A percentile compares a stretch with the other conserved stretches of the same genome.
Conservation (phyloP, 2,329 filamentous ascomycete genomes). For the Decorospora gaudefroyi region DNA sequence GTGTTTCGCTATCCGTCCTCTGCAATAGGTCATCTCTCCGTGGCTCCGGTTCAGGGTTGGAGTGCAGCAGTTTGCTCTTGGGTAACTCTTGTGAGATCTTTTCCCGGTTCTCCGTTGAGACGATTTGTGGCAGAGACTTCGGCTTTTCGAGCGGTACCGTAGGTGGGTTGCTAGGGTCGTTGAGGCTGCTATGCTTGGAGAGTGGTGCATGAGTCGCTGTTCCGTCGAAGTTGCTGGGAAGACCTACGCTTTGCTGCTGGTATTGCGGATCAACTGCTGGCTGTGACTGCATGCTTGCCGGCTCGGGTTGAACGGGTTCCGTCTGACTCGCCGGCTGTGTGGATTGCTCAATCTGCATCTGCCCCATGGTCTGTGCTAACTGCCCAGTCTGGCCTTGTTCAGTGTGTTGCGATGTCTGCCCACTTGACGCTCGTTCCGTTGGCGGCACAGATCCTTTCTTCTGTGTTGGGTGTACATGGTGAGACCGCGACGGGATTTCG, state of each 20-base stretch:
- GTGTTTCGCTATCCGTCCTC: constrained; percentile 50
- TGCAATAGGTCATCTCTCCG: constrained; percentile 26
- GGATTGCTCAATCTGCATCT: constrained; percentile 11
- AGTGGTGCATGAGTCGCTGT: constrained; percentile 39
- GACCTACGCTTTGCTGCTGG: constrained; percentile 53
- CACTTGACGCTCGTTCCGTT: constrained; percentile 5
- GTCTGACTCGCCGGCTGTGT: constrained; percentile 9
- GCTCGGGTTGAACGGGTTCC: constrained; percentile 9
- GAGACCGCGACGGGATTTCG: constrained; percentile 61
- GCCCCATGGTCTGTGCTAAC: constrained; percentile 7
- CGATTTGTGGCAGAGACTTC: constrained; percentile 8
- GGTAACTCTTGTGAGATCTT: constrained; percentile 28
- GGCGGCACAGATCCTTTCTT: constrained; percentile 11
- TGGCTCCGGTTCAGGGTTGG: constrained; percentile 28
- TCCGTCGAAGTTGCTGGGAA: constrained; percentile 59
- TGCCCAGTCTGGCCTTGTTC: not conserved
- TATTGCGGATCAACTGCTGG: constrained; percentile 12
- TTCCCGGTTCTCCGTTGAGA: constrained; percentile 13
- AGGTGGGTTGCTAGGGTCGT: constrained; percentile 10
- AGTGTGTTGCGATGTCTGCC: no score
- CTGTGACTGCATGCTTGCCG: constrained; percentile 8
- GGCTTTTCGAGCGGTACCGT: constrained; percentile 13
- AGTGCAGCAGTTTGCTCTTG: constrained; percentile 35
- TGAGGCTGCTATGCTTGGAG: constrained; percentile 10
- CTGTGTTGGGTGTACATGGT: constrained; percentile 25